Evolutionary conservation across 192 early-diverging fungal genomes (phyloP).

Genomic region (Geosiphon pyriformis): DNA sequence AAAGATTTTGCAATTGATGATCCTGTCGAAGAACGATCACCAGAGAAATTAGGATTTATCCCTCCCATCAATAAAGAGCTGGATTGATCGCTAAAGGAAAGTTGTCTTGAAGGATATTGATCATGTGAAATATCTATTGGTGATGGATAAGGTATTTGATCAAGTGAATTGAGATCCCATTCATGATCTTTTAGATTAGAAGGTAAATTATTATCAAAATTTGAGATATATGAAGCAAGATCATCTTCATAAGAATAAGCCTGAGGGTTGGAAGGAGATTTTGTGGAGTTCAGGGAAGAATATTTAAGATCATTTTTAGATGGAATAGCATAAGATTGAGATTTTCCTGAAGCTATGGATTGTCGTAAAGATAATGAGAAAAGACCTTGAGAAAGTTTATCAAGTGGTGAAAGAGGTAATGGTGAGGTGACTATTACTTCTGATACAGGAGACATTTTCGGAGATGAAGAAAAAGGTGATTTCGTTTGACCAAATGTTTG

Average conservation of each 20-base stretch:
- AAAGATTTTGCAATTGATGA: slow-evolving; percentile 2
- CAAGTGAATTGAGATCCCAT: not conserved
- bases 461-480: not conserved
- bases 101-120: too few relatives aligned
- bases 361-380: not conserved
- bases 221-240: not conserved
- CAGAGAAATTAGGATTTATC: not conserved
- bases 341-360: not conserved
- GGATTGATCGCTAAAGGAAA: not conserved
- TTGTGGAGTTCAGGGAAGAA: not conserved
- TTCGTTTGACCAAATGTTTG: not conserved
- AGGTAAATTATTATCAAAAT: not conserved
- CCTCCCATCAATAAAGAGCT: too few relatives aligned
- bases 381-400: slow-evolving; percentile 17
- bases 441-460: not conserved
- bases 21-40: not conserved
- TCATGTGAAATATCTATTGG: not conserved
- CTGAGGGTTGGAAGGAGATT: not conserved
- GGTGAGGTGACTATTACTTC: not conserved
- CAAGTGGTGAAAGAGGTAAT: slow-evolving; percentile 7
- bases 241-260: too few relatives aligned
- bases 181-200: not conserved
- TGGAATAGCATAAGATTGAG: not conserved
- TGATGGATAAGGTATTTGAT: not conserved
- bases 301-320: not conserved